Percentiles rank a stretch among this genome's conserved stretches.
Evolutionary conservation across 164 flowering plant species (phyloP).

Genomic region (Vitis rotundifolia): DNA sequence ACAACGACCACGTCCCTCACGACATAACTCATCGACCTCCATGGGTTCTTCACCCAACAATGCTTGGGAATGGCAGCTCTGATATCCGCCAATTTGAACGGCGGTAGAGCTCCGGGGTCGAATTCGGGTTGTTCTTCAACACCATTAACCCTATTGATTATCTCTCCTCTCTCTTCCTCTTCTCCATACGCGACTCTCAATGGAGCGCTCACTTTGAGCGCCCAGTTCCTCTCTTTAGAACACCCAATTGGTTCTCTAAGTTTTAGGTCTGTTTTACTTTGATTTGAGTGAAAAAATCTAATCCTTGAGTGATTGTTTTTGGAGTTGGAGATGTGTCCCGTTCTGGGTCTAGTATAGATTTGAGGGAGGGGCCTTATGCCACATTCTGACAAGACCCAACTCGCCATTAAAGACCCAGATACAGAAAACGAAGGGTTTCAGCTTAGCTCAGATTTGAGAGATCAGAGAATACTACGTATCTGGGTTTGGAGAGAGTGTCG

Average conservation of each 20-base stretch:
- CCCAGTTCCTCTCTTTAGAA: conserved; percentile 31
- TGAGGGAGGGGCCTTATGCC: conserved; percentile 43
- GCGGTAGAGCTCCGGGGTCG: conserved; percentile 68
- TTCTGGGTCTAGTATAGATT: conserved; percentile 19
- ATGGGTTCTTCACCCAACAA: conserved; percentile 83
- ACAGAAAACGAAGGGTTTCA: background rate
- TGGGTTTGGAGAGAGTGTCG: no score
- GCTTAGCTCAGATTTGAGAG: no score
- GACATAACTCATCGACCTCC: conserved; percentile 81
- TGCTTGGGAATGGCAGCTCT: conserved; percentile 77
- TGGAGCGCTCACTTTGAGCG: conserved; percentile 53
- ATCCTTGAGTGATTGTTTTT: conserved; percentile 12
- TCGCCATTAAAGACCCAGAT: conserved; percentile 26
- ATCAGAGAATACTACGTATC: no score
- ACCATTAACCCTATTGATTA: conserved; percentile 11
- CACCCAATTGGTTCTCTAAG: no score
- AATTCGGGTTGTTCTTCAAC: conserved; percentile 24
- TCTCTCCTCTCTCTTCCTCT: conserved; percentile 11
- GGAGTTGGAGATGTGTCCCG: conserved; percentile 4
- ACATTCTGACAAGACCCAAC: conserved; percentile 39
- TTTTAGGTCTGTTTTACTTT: conserved; percentile 20
- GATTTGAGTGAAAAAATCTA: conserved; percentile 6
- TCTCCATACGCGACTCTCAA: conserved; percentile 22
- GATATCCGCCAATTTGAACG: conserved; percentile 62
- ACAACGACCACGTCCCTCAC: conserved; percentile 67